These are phyloP conservation scores for Nematocida sp. DNA, from an alignment of 371 early-diverging fungal species.

Conservation along the genomic window DNA sequence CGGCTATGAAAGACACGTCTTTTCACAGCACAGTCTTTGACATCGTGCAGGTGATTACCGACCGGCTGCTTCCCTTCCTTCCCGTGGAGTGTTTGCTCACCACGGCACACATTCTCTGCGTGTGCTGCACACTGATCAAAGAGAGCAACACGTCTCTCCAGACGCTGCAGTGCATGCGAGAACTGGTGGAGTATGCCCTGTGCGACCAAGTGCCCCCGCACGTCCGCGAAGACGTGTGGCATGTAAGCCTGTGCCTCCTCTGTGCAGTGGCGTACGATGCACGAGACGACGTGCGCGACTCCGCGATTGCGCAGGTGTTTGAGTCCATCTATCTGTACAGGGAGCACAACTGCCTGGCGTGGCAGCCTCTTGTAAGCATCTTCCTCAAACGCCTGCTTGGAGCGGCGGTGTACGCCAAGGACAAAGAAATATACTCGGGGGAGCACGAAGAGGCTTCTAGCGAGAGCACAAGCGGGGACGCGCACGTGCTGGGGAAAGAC, in stretches of 20 bases:
- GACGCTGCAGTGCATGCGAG: constrained; percentile 36
- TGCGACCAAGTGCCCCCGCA: neutral
- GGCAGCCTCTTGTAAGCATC: constrained; percentile 21
- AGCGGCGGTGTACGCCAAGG: constrained; percentile 43
- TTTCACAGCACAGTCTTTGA: constrained; percentile 27
- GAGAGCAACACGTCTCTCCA: constrained; percentile 37
- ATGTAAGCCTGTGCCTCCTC: constrained; percentile 28
- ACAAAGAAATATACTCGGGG: constrained; percentile 50
- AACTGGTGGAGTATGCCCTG: constrained; percentile 16
- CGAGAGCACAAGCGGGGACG: neutral
- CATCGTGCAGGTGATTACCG: constrained; percentile 33
- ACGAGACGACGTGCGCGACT: constrained; percentile 42
- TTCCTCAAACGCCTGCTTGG: constrained; percentile 30
- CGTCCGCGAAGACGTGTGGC: neutral
- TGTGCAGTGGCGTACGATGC: constrained; percentile 37
- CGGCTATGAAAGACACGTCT: neutral
- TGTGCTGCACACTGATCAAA: constrained; percentile 36
- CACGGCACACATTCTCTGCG: constrained; percentile 3
- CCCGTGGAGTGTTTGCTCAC: constrained; percentile 14
- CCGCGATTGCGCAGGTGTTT: constrained; percentile 31
- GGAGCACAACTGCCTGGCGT: neutral
- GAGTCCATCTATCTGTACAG: constrained; percentile 37
- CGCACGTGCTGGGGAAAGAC: neutral
- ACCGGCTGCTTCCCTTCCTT: constrained; percentile 12
- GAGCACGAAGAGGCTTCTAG: constrained; percentile 28